Evolutionary conservation across 2,329 filamentous ascomycete species (phyloP).

Genomic region (Colletotrichum chlorophyti): DNA sequence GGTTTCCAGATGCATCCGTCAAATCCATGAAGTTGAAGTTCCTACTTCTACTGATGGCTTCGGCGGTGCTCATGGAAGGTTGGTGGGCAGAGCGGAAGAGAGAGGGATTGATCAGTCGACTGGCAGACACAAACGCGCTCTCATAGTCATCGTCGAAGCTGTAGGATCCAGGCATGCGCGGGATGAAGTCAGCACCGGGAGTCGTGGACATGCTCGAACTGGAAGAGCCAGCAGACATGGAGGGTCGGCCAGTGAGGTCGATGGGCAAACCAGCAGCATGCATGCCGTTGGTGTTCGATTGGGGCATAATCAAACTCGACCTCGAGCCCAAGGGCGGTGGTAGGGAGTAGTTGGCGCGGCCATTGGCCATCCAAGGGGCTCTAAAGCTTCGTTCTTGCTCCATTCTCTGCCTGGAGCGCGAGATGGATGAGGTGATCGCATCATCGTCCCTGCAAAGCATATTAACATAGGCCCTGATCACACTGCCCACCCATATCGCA

Average conservation of each 20-base stretch:
- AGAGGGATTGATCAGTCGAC: background rate
- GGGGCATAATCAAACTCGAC: background rate
- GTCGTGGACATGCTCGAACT: background rate
- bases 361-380: background rate
- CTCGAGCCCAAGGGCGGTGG: background rate
- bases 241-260: background rate
- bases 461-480: too few relatives aligned
- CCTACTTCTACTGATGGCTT: slow-evolving; percentile 21
- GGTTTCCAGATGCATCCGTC: slow-evolving; percentile 43
- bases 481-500: too few relatives aligned
- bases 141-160: slow-evolving; percentile 1
- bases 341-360: background rate
- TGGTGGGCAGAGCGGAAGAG: background rate
- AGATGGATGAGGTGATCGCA: slow-evolving; percentile 32
- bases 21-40: slow-evolving; percentile 28
- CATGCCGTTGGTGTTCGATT: background rate
- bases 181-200: background rate
- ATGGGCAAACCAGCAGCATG: background rate
- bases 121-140: background rate
- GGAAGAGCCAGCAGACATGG: background rate
- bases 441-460: slow-evolving; percentile 40
- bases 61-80: slow-evolving; percentile 7
- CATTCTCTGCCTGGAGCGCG: background rate
- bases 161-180: slow-evolving; percentile 16
- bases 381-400: background rate